A percentile compares a stretch with the other conserved stretches of the same genome.
Conservation (phyloP, 495 filamentous ascomycete genomes). For the Neurospora tetrasperma region DNA sequence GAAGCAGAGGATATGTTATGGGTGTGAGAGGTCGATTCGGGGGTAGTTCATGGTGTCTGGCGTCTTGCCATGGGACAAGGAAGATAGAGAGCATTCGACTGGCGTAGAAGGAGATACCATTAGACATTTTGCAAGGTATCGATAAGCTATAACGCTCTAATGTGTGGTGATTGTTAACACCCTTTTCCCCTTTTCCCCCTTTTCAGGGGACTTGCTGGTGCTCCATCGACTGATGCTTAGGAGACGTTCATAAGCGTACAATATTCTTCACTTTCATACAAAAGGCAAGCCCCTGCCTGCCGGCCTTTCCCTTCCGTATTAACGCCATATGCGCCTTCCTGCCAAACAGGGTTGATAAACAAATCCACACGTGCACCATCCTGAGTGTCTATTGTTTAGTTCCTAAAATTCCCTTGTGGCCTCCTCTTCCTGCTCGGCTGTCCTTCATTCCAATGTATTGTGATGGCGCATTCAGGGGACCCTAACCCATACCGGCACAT, state of each 20-base stretch:
- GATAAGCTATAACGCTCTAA: not conserved
- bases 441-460: not conserved
- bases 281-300: not conserved
- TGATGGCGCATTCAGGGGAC: not conserved
- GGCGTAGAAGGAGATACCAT: not conserved
- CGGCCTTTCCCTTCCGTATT: not conserved
- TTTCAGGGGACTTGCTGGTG: not conserved
- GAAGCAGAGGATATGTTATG: conserved; percentile 36
- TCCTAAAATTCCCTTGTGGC: not conserved
- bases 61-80: not conserved
- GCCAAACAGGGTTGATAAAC: not conserved
- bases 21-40: conserved; percentile 39
- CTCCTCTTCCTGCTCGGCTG: not conserved
- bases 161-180: not conserved
- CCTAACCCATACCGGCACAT: not conserved
- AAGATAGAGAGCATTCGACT: not conserved
- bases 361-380: not conserved
- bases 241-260: not conserved
- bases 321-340: not conserved
- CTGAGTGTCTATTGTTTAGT: not conserved
- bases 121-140: not conserved
- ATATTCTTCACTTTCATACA: not conserved
- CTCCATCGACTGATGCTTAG: not conserved
- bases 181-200: not conserved
- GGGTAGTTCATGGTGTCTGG: conserved; percentile 11